Evolutionary conservation across 2,329 filamentous ascomycete genomes (phyloP), one percentile per base, ranked within the genome.

Genomic region (Fusarium vanettenii): DNA sequence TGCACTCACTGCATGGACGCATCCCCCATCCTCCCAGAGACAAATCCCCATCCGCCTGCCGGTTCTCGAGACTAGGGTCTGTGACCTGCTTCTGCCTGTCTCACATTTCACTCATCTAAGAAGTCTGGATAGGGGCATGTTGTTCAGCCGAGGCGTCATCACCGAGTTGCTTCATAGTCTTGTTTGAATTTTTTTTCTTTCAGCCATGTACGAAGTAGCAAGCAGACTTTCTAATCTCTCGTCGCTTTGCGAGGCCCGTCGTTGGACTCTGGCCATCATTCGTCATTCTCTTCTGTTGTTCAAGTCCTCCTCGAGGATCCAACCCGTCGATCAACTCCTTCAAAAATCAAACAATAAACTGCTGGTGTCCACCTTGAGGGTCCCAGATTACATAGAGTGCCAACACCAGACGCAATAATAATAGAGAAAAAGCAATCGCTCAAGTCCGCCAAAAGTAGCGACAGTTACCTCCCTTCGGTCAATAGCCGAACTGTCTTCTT

Each of bases 351-450:
- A 59, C 60, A 62, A 61, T 43, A 70, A 55, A 41, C 43, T 45
- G 59, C 45, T 69, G 60, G 56, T 48, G 20, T 48, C 43, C 43
- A 35, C 55, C 55, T 59, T 43, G 50, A 50, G 33, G 52, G 27
- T 61, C 55, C 55, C 64, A 66, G 48, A 71, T 72, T 67, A 66
- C 41, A 61, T 67, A 60, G 41, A 20, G 37, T 64, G 31, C 59
- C 22, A 60, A 67, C 14, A 66, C 37, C 45, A 48, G 22, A 22
- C 22, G 22, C 8, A 39, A 45, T 22, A 25, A 25, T 16, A n/a
- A 45, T 50, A 64, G 52, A 64, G 62, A 64, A 61, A 48, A 66
- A 33, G 45, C 22, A 72, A 57, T 71, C 70, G 72, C 72, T 69
- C 27, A 52, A 27, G 48, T 52, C 59, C 63, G 39, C 31, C 64